These are phyloP conservation scores for Cercospora janseana DNA, from an alignment of 2,329 filamentous ascomycete genomes.

Conservation along the genomic window DNA sequence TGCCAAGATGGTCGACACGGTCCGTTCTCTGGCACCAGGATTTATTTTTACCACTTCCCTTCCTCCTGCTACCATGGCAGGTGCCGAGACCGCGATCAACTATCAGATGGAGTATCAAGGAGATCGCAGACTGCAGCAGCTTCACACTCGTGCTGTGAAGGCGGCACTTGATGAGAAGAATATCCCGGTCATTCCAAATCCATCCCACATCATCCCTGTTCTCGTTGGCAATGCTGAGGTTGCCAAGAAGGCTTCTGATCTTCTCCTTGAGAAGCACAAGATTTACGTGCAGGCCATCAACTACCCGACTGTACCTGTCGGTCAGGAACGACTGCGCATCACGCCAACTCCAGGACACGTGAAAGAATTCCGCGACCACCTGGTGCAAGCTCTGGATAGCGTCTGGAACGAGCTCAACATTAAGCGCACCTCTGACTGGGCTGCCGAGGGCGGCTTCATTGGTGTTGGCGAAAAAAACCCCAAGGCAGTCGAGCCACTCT, in stretches of 20 bases:
- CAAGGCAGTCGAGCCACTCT: constrained; percentile 67
- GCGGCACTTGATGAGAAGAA: constrained; percentile 72
- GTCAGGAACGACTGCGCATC: constrained; percentile 94
- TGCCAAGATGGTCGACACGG: constrained; percentile 79
- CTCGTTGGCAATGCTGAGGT: constrained; percentile 91
- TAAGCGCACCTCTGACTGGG: constrained; percentile 92
- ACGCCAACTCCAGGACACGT: constrained; percentile 93
- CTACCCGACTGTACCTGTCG: constrained; percentile 95
- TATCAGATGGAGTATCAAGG: constrained; percentile 84
- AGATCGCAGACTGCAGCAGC: constrained; percentile 87
- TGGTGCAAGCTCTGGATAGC: constrained; percentile 77
- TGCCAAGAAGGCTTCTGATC: constrained; percentile 87
- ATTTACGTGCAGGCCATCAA: constrained; percentile 99
- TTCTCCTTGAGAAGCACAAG: constrained; percentile 82
- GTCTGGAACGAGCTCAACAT: constrained; percentile 88
- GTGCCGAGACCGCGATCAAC: constrained; percentile 85
- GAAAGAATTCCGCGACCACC: constrained; percentile 78
- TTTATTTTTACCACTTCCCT: constrained; percentile 99
- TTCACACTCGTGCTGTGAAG: constrained; percentile 95
- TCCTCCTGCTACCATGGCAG: constrained; percentile 94
- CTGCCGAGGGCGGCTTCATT: constrained; percentile 85
- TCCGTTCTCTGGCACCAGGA: constrained; percentile 89
- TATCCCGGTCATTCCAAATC: constrained; percentile 97
- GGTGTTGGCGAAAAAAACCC: constrained; percentile 76
- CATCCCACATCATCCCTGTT: constrained; percentile 91